Percentiles rank a stretch among this genome's conserved stretches.
Evolutionary conservation across 2,329 filamentous ascomycete species (phyloP).

Genomic region (Coniochaeta sp.): DNA sequence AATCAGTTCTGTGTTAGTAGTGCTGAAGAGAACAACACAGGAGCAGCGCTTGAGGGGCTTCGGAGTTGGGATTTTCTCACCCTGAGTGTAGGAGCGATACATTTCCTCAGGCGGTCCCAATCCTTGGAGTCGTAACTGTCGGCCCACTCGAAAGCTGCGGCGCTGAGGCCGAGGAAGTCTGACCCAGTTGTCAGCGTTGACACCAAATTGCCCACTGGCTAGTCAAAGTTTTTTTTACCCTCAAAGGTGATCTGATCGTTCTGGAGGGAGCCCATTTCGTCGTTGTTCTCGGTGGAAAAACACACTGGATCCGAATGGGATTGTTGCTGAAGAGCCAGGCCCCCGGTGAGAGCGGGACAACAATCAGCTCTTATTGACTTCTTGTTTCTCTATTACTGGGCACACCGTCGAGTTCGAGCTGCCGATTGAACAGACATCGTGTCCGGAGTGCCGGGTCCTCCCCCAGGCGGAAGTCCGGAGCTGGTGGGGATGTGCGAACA

Average conservation of each 20-base stretch:
- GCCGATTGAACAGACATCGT: background rate
- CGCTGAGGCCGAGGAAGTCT: constrained; percentile 43
- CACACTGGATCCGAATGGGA: background rate
- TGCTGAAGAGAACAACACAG: background rate
- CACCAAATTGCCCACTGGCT: background rate
- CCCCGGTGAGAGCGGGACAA: background rate
- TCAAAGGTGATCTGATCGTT: constrained; percentile 17
- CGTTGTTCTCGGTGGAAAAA: background rate
- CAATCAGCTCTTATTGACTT: background rate
- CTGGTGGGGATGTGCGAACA: constrained; percentile 17
- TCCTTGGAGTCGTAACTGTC: constrained; percentile 61
- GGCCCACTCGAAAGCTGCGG: constrained; percentile 52
- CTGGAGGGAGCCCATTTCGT: constrained; percentile 13
- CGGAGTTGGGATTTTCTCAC: constrained; percentile 18
- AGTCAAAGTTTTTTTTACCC: constrained; percentile 8
- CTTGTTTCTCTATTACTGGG: constrained; percentile 2
- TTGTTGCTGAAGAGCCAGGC: background rate
- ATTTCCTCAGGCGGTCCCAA: constrained; percentile 50
- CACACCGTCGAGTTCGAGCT: constrained; percentile 1
- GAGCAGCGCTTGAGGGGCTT: background rate
- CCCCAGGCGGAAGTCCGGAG: constrained; percentile 11
- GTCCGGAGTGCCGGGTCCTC: constrained; percentile 3
- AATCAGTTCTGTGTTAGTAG: background rate
- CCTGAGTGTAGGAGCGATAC: constrained; percentile 53
- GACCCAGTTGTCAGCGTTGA: constrained; percentile 38